Evolutionary conservation across 2,329 filamentous ascomycete genomes (phyloP), one percentile per base, ranked within the genome.

Genomic region (Zymoseptoria passerinii): DNA sequence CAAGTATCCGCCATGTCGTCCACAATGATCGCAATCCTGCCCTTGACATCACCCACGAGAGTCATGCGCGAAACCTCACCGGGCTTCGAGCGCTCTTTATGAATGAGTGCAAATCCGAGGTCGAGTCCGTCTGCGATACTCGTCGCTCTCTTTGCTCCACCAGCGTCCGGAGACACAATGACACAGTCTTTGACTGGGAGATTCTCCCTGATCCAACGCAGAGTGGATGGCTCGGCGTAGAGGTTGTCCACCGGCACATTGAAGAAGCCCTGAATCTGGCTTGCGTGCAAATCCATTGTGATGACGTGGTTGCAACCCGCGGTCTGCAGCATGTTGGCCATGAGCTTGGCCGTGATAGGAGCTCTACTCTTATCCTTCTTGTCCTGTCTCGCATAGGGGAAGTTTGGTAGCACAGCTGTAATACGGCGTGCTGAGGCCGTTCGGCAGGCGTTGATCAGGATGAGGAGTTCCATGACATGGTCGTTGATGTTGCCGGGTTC

Each of bases 1-100:
- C 92, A 96, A 3, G 92, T 96, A 72, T 97, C 92, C 29, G 92
- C 92, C 90, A 97, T 96, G 73, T 97, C 92, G 73, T 97, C 92
- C 52, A 99, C 92, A 53, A 99, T 85, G 70, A 99, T 96, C 60
- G 92, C 92, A 28, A 92, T 86, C 78, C 94, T 94, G 76, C 89
- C 89, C 65, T 85, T 83, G 52, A 97, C 94, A 65, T 95, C 91
- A 65, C 94, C 94, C 54, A 97, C 92, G n/a, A 99, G 86, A 0
- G 91, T 89, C 90, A 96, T 95, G 68, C 90, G 87, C 8, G 88
- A 90, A 61, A 96, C 91, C 71, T 95, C 91, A 69, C 95, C 95
- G 9, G 86, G 86, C n/a, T 90, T 85, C 5, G 91, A 88, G 58
- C 92, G 89, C 76, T 96, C 92, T 78, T 97, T 96, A 82, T 96